These are phyloP conservation scores for Cyclotella sp. DNA, from an alignment of 108 stramenopile genomes.

Conservation along the genomic window DNA sequence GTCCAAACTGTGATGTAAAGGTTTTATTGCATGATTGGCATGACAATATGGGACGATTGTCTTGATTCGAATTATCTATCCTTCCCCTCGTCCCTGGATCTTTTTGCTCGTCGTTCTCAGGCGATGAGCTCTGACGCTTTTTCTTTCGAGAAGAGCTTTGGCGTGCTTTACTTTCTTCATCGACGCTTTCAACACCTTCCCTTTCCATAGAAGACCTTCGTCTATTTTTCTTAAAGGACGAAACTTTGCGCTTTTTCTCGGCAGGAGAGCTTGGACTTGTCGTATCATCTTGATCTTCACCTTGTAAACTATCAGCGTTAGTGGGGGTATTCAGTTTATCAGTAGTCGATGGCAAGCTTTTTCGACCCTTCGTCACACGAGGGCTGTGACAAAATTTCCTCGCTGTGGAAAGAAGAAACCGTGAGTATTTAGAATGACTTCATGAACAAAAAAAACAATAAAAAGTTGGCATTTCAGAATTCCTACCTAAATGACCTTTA, in stretches of 20 bases:
- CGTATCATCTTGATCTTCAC: too few species aligned
- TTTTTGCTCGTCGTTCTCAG: not conserved
- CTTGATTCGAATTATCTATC: not conserved
- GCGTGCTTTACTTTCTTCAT: too few species aligned
- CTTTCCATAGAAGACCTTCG: too few species aligned
- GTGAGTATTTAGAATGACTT: not conserved
- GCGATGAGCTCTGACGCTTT: not conserved
- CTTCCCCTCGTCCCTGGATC: not conserved
- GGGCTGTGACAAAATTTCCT: not conserved
- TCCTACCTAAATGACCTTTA: slow-evolving; percentile 25
- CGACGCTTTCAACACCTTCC: too few species aligned
- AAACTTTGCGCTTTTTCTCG: too few species aligned
- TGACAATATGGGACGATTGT: not conserved
- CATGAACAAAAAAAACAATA: not conserved
- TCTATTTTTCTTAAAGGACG: too few species aligned
- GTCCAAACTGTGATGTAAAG: not conserved
- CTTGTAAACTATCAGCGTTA: too few species aligned
- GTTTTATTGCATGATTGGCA: not conserved
- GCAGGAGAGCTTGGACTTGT: too few species aligned
- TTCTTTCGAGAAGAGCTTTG: too few species aligned
- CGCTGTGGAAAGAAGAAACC: not conserved
- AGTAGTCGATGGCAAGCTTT: too few species aligned
- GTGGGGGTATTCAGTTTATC: too few species aligned
- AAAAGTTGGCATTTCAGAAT: not conserved
- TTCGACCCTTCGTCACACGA: too few species aligned